A percentile compares a stretch with the other conserved stretches of the same genome.
These are phyloP conservation scores for Cystobasidium tubakii DNA, from an alignment of 768 basidiomycete genomes.

Conservation along the genomic window DNA sequence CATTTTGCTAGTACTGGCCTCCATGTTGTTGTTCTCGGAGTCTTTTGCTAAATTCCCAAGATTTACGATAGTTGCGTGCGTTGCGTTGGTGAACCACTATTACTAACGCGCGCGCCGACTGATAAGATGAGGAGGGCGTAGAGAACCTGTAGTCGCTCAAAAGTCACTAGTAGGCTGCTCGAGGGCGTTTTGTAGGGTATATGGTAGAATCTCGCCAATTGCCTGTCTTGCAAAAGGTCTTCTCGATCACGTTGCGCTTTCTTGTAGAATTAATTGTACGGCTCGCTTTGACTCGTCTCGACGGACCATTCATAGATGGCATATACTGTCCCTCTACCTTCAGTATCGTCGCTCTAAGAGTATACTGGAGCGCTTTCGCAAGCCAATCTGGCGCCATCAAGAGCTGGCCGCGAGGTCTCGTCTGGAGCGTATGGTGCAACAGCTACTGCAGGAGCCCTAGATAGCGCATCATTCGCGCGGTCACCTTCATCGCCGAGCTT, in stretches of 20 bases:
- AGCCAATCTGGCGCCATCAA: slow-evolving; percentile 8
- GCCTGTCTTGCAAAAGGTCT: too few species aligned
- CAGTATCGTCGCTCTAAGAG: not conserved
- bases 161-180: not conserved
- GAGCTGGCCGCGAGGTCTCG: slow-evolving; percentile 1
- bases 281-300: too few species aligned
- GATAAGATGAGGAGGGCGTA: too few species aligned
- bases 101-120: too few species aligned
- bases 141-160: too few species aligned
- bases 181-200: not conserved
- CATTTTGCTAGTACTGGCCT: not conserved
- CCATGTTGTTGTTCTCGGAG: not conserved
- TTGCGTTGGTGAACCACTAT: too few species aligned
- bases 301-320: not conserved
- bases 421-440: not conserved
- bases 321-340: not conserved
- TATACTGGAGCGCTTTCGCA: not conserved
- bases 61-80: not conserved
- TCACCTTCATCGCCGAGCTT: not conserved
- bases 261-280: too few species aligned
- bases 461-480: not conserved
- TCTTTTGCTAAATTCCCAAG: not conserved
- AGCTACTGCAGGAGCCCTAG: not conserved
- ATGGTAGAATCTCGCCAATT: not conserved
- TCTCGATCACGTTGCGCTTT: too few species aligned